Conservation (phyloP, 2,329 filamentous ascomycete species). For the Fusarium illudens region DNA sequence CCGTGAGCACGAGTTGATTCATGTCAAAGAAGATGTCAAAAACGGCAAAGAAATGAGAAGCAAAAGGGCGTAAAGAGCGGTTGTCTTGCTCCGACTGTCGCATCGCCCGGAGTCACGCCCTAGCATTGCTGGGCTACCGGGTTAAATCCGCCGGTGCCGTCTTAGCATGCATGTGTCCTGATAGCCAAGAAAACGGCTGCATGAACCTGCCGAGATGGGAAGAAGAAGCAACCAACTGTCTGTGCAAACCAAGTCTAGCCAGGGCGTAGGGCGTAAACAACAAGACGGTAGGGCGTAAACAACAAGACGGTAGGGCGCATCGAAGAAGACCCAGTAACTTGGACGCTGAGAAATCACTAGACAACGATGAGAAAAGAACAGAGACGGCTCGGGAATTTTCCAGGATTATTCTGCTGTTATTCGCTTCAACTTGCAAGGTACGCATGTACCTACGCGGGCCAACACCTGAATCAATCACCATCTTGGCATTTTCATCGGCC, state of each 20-base stretch:
- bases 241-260: background rate
- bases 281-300: background rate
- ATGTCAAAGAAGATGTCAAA: background rate
- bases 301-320: background rate
- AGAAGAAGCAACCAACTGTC: background rate
- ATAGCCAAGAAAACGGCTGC: background rate
- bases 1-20: background rate
- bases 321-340: background rate
- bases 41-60: background rate
- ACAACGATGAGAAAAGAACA: too few species aligned
- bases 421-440: background rate
- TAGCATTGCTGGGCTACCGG: background rate
- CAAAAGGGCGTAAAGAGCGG: background rate
- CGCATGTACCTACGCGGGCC: too few species aligned
- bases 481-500: background rate
- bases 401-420: background rate
- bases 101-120: too few species aligned
- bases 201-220: background rate
- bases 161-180: background rate
- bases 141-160: background rate
- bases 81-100: too few species aligned
- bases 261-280: background rate
- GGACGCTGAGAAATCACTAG: background rate
- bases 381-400: background rate
- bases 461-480: background rate